Evolutionary conservation across 2,329 filamentous ascomycete species (phyloP).

Genomic region (Lizonia empirigonia): DNA sequence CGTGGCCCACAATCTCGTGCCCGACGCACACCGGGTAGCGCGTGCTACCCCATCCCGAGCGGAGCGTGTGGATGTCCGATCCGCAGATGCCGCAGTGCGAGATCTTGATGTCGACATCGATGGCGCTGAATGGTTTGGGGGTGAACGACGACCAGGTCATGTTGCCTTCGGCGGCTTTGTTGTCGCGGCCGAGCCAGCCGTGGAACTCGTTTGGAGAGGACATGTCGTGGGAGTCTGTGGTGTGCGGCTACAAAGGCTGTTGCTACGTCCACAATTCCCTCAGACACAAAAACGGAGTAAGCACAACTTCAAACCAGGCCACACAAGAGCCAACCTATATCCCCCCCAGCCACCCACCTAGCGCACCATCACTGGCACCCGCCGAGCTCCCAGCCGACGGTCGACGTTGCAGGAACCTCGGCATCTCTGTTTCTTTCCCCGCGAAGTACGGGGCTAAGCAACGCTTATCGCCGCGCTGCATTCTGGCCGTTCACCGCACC

Average conservation of each 20-base stretch:
- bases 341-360: too few relatives aligned
- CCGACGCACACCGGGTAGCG: constrained; percentile 52
- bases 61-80: constrained; percentile 47
- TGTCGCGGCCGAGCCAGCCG: constrained; percentile 62
- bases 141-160: constrained; percentile 59
- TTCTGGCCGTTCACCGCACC: not conserved
- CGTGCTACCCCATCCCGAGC: constrained; percentile 53
- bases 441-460: constrained; percentile 11
- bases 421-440: constrained; percentile 12
- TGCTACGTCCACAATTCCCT: too few relatives aligned
- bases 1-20: constrained; percentile 51
- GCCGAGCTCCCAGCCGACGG: constrained; percentile 5
- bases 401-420: constrained; percentile 10
- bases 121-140: constrained; percentile 49
- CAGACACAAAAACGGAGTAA: too few relatives aligned
- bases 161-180: constrained; percentile 57
- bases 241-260: too few relatives aligned
- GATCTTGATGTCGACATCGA: constrained; percentile 46
- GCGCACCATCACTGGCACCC: too few relatives aligned
- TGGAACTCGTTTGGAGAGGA: constrained; percentile 56
- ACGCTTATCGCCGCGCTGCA: constrained; percentile 1
- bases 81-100: constrained; percentile 46
- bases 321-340: too few relatives aligned
- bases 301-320: too few relatives aligned
- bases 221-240: constrained; percentile 25